Conservation (phyloP, 345 rosid genomes). For the Cochlearia excelsa region DNA sequence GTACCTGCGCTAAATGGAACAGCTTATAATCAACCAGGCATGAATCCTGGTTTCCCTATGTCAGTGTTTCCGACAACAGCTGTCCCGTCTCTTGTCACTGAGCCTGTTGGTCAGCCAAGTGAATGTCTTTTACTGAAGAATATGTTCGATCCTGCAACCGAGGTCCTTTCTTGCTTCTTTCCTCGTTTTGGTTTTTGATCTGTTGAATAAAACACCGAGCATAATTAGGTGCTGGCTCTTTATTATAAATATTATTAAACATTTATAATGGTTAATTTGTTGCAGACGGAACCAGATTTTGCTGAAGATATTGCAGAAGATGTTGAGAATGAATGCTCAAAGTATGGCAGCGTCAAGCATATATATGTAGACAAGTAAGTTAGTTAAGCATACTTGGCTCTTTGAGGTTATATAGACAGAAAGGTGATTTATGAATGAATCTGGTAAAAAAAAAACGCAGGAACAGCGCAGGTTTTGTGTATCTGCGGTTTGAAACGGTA, state of each 20-base stretch:
- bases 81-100: slow-evolving; percentile 47
- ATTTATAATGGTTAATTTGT: slow-evolving; percentile 1
- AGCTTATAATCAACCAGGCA: slow-evolving; percentile 46
- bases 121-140: slow-evolving; percentile 86
- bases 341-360: slow-evolving; percentile 73
- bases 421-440: no score
- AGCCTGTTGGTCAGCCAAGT: slow-evolving; percentile 74
- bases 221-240: background rate
- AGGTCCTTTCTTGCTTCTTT: slow-evolving; percentile 46
- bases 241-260: slow-evolving; percentile 9
- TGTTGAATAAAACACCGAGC: no score
- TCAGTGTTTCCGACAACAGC: slow-evolving; percentile 51
- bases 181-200: no score
- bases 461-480: slow-evolving; percentile 68
- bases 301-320: slow-evolving; percentile 77
- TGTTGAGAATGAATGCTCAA: slow-evolving; percentile 78
- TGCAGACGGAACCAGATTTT: slow-evolving; percentile 82
- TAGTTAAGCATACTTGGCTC: background rate
- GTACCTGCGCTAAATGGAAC: slow-evolving; percentile 63
- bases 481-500: slow-evolving; percentile 61
- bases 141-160: slow-evolving; percentile 87
- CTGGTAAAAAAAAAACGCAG: slow-evolving; percentile 38
- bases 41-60: slow-evolving; percentile 49
- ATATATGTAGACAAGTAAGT: slow-evolving; percentile 87
- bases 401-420: background rate